These are phyloP conservation scores for Leptographium flavum DNA, from an alignment of 2,329 filamentous ascomycete genomes.

Conservation along the genomic window DNA sequence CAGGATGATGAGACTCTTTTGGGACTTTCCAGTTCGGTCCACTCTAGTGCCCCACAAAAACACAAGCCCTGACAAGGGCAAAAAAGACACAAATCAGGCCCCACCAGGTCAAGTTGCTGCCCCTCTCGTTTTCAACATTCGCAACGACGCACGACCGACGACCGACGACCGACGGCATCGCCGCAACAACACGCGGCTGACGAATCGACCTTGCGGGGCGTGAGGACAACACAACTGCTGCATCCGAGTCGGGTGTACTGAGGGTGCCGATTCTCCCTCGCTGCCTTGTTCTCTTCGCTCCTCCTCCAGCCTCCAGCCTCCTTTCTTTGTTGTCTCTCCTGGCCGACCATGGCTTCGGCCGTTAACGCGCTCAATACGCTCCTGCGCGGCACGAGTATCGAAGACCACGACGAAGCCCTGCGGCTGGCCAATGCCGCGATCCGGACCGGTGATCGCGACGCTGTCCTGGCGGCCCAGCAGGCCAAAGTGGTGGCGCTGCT, in stretches of 20 bases:
- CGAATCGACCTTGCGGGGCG: too few species aligned
- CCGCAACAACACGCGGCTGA: not conserved
- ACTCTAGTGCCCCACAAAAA: not conserved
- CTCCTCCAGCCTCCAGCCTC: not conserved
- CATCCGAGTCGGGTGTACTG: too few species aligned
- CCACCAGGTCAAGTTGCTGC: slow-evolving; percentile 4
- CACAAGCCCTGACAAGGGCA: slow-evolving; percentile 3
- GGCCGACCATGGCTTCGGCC: slow-evolving; percentile 22
- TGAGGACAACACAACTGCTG: too few species aligned
- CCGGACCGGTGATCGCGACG: slow-evolving; percentile 39
- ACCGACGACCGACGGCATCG: not conserved
- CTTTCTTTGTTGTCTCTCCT: not conserved
- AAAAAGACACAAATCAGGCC: slow-evolving; percentile 3
- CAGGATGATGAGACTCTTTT: too few species aligned
- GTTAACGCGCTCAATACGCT: slow-evolving; percentile 35
- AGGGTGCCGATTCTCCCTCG: too few species aligned
- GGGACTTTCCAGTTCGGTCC: too few species aligned
- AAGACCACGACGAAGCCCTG: slow-evolving; percentile 63
- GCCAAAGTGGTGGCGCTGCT: slow-evolving; percentile 61
- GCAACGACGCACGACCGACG: not conserved
- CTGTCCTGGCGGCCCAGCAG: slow-evolving; percentile 41
- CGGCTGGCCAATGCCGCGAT: slow-evolving; percentile 46
- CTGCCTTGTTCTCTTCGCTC: too few species aligned
- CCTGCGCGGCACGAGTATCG: slow-evolving; percentile 39
- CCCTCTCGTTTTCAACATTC: slow-evolving; percentile 1